phyloP scores from a whole-genome alignment of 2,329 filamentous ascomycete genomes.

The Kalmusia sp. region DNA sequence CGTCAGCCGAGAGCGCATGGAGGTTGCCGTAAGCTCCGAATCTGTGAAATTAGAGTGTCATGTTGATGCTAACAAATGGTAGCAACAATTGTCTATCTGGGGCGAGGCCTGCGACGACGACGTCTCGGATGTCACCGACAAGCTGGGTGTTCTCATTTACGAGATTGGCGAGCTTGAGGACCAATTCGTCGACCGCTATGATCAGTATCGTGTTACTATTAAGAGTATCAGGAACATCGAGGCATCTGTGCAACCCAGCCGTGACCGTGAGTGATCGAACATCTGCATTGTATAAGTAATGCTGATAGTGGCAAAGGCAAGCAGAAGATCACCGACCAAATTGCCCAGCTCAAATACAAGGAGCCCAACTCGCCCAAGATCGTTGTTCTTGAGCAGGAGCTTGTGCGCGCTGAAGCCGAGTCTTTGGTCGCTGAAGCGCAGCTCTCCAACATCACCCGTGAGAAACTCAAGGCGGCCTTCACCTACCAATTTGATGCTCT shows the following conservation, averaged over 20 bases:
- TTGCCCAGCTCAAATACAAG: conserved; percentile 99
- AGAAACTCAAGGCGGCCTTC: conserved; percentile 99
- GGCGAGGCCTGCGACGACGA: conserved; percentile 95
- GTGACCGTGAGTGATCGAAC: conserved; percentile 77
- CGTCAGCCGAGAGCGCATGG: conserved; percentile 95
- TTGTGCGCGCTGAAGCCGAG: conserved; percentile 96
- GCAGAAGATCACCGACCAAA: conserved; percentile 99
- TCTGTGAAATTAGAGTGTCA: conserved; percentile 6
- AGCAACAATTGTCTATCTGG: conserved; percentile 99
- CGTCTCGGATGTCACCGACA: conserved; percentile 98
- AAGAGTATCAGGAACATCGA: conserved; percentile 99
- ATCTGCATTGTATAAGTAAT: not conserved
- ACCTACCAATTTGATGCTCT: conserved; percentile 98
- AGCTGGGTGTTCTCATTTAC: conserved; percentile 96
- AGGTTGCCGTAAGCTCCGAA: conserved; percentile 80
- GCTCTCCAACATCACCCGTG: conserved; percentile 97
- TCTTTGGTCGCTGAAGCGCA: conserved; percentile 98
- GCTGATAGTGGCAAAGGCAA: conserved; percentile 68
- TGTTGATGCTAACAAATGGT: conserved; percentile 23
- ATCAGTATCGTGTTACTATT: conserved; percentile 98
- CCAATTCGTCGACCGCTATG: conserved; percentile 97
- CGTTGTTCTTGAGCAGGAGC: conserved; percentile 96
- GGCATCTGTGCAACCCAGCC: conserved; percentile 95
- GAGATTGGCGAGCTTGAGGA: conserved; percentile 98
- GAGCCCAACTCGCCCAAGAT: conserved; percentile 98